Conservation (phyloP, 257 asterid genomes). For the Ilex asprella region DNA sequence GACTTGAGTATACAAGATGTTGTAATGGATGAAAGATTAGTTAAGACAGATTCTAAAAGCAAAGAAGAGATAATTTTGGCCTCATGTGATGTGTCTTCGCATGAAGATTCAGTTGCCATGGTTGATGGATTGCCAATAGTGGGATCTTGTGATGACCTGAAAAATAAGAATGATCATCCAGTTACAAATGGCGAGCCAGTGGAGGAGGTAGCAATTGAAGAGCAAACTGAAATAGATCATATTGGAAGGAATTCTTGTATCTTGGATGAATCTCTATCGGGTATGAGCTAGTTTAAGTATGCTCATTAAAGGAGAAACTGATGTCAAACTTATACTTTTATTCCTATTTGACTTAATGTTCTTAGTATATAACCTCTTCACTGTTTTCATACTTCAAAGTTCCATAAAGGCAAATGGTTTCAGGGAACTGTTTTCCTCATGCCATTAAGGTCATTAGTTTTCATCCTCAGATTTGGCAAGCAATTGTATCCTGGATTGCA, state of each 20-base stretch:
- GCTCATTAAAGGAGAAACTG: no score
- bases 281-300: slow-evolving; percentile 14
- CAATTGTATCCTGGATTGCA: no score
- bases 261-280: slow-evolving; percentile 32
- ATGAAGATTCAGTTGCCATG: slow-evolving; percentile 14
- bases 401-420: not conserved
- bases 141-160: slow-evolving; percentile 18
- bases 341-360: no score
- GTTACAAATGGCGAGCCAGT: slow-evolving; percentile 22
- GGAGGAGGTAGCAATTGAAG: slow-evolving; percentile 19
- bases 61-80: slow-evolving; percentile 15
- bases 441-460: no score
- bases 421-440: not conserved
- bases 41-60: slow-evolving; percentile 12
- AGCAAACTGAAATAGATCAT: slow-evolving; percentile 14
- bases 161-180: slow-evolving; percentile 14
- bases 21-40: slow-evolving; percentile 13
- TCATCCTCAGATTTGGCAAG: no score
- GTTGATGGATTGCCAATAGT: slow-evolving; percentile 15
- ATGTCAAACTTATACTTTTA: no score
- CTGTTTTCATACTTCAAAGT: not conserved
- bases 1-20: slow-evolving; percentile 19
- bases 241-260: slow-evolving; percentile 15
- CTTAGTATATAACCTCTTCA: not conserved
- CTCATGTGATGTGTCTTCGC: slow-evolving; percentile 15